These are phyloP conservation scores for Corniculantispora saksenae DNA, from an alignment of 2,329 filamentous ascomycete genomes.

Conservation along the genomic window DNA sequence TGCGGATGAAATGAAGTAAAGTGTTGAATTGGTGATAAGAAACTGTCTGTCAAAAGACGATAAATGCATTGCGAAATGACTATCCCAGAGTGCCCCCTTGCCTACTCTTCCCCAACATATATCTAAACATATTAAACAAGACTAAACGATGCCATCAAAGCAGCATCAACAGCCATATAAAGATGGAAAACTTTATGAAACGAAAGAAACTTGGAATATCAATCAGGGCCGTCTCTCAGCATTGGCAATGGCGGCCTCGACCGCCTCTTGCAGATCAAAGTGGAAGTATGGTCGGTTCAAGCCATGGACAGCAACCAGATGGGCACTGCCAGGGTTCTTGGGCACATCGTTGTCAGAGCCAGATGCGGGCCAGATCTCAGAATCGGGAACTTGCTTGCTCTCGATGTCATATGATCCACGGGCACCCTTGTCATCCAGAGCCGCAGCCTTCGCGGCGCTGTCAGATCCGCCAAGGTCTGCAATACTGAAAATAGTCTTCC, in stretches of 20 bases:
- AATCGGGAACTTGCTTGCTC: conserved; percentile 23
- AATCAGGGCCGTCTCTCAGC: conserved; percentile 26
- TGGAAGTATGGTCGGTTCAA: conserved; percentile 56
- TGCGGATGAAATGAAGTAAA: not conserved
- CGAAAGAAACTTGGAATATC: not conserved
- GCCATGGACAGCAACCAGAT: conserved; percentile 43
- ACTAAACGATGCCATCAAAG: not conserved
- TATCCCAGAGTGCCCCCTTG: conserved; percentile 14
- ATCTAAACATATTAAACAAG: not conserved
- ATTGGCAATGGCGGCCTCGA: conserved; percentile 45
- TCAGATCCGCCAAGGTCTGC: conserved; percentile 76
- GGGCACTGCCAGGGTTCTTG: conserved; percentile 30
- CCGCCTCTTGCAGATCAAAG: conserved; percentile 50
- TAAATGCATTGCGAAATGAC: not conserved
- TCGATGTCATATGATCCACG: conserved; percentile 21
- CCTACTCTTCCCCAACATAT: not conserved
- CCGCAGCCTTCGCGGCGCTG: conserved; percentile 59
- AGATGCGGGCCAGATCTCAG: conserved; percentile 15
- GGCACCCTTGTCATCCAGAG: conserved; percentile 58
- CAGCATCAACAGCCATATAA: not conserved
- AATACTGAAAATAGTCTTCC: conserved; percentile 87
- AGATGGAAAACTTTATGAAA: not conserved
- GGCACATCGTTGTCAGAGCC: conserved; percentile 31
- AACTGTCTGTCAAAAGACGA: not conserved
- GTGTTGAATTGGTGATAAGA: not conserved